Evolutionary conservation across 805 yeast genomes (phyloP), one percentile per base, ranked within the genome.

Genomic region (Ogataea paraovalis): DNA sequence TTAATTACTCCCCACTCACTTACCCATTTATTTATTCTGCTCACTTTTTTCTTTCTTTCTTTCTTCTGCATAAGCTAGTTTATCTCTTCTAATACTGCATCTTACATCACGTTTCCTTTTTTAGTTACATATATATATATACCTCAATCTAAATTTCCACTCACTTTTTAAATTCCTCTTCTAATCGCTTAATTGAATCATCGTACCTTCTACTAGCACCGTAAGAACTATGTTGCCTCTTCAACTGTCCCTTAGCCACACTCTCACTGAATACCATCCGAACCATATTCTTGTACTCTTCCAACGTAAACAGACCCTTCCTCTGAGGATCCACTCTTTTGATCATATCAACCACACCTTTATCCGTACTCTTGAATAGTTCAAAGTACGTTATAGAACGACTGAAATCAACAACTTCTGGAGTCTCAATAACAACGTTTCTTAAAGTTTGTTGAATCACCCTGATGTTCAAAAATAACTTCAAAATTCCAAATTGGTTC

Each of bases 361-460:
- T 73, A 47, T 79, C 83, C 14, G 74, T 72, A 51, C 64, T 59
- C 21, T 79, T 76, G 61, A 80, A 75, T 54, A 78, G 56, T 43
- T 80, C 82, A 60, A 77, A 85, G 67, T 80, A 85, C 14, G 68
- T 60, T 3, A 82, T 67, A 1, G 86, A 73, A 23, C 71, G 65
- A 21, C 72, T 60, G 57, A 84, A 82, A 50, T 80, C 76, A 13
- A 82, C 79, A 18, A 69, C 69, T 34, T 74, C 75, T 0, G 84
- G 80, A 49, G 72, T 70, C 21, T 64, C 59, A 12, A 21, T 33
- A 59, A 78, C 73, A 30, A 84, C 72, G 49, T 78, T 79, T 49
- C 85, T 73, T 47, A 85, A 71, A 76, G 82, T 78, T 60, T 85
- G 91, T 65, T 83, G 89, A 39, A 85, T 64, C 0, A 85, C 81